These are phyloP conservation scores for Arthroderma uncinatum DNA, from an alignment of 2,329 filamentous ascomycete genomes.

Conservation along the genomic window DNA sequence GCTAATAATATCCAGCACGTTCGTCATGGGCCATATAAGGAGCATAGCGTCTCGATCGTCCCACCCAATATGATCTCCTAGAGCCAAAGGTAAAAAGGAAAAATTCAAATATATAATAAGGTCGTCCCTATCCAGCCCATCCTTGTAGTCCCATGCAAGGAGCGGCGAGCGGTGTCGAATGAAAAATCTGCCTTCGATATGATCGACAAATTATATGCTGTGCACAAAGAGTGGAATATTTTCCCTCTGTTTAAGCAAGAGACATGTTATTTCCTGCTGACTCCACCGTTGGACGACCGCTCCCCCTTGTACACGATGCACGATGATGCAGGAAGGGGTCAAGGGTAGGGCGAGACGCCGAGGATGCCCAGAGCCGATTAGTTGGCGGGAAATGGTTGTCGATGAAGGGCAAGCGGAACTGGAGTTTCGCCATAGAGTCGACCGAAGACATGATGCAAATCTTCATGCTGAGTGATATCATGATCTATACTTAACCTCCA, in stretches of 20 bases:
- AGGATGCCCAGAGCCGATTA: background rate
- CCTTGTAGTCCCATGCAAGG: background rate
- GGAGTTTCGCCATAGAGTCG: background rate
- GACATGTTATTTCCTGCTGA: background rate
- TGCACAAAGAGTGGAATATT: background rate
- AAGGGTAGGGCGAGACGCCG: background rate
- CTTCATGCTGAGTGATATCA: background rate
- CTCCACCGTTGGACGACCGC: background rate
- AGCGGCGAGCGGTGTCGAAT: background rate
- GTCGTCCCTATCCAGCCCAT: no score
- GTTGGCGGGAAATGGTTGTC: background rate
- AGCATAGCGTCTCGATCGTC: background rate
- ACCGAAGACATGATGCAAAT: background rate
- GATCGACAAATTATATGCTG: background rate
- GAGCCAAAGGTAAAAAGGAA: background rate
- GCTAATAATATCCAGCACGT: background rate
- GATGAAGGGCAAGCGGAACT: background rate
- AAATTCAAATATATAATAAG: background rate
- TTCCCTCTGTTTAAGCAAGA: background rate
- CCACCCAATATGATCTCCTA: background rate
- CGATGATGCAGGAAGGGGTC: background rate
- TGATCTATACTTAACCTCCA: no score
- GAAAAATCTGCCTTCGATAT: background rate
- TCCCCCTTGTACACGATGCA: background rate
- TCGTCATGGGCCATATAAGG: background rate